Base-by-base conservation (phyloP, 345 rosid genomes). In the Sapria himalayana region DNA sequence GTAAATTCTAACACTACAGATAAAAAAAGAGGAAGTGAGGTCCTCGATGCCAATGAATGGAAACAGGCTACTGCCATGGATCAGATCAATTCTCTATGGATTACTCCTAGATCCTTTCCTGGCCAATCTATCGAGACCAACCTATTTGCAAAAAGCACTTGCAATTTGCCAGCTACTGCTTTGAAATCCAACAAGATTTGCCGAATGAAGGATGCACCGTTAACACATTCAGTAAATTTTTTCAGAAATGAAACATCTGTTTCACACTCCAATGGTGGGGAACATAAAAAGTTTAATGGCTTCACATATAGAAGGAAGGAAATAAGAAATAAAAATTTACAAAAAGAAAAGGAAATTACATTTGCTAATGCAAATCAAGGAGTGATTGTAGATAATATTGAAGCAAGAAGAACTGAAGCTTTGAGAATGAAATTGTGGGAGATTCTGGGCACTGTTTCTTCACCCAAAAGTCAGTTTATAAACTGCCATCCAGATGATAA, bases 341-440 rank as follows among this genome's bases (percentile, higher is more conserved):
- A 58, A 57, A 62, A 58, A 43, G 52, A 36, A 49, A 56, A 61
- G 48, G 76, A 78, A 34, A 55, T 67, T 51, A 52, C 72, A 35
- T 65, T 49, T 64, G 32, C 69, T 33, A 62, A 59, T 45, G 62
- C 55, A 19, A n/a, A n/a, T n/a, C 57, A 37, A 60, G 67, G 54
- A 33, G 66, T 37, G 20, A 29, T 37, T 39, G 54, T 41, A 15
- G 68, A 54, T 46, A 60, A 52, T 45, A 48, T 53, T 18, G 61
- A 48, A 43, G 59, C 55, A 10, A 43, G 52, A 50, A 53, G 44
- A 55, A 77, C 74, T 55, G 78, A 73, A 64, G 61, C 54, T 38
- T 66, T 89, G 70, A 76, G 65, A 73, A 69, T 57, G 50, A 89
- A 84, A 67, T 71, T 84, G 22, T 63, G 61, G 71, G 85, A 84